Conservation (phyloP, 805 yeast genomes). For the Priceomyces haplophilus region DNA sequence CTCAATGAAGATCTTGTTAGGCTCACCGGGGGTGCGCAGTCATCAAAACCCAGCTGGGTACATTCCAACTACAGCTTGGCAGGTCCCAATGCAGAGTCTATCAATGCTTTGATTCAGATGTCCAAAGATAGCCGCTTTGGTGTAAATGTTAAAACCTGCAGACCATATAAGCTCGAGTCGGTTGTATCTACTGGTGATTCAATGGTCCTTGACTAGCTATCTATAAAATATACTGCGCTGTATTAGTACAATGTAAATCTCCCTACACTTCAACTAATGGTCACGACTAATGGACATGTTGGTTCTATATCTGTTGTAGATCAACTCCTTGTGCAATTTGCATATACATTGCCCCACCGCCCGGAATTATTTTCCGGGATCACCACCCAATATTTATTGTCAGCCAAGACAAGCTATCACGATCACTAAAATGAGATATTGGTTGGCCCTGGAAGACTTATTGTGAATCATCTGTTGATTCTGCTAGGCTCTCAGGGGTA, state of each 20-base stretch:
- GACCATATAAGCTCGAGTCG: conserved; percentile 44
- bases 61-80: conserved; percentile 71
- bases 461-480: too few species aligned
- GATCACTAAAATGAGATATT: too few species aligned
- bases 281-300: too few species aligned
- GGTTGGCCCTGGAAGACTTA: too few species aligned
- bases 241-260: background rate
- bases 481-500: too few species aligned
- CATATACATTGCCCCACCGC: too few species aligned
- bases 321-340: too few species aligned
- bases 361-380: too few species aligned
- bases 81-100: conserved; percentile 44
- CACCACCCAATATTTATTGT: too few species aligned
- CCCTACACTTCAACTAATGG: background rate
- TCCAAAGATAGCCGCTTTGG: conserved; percentile 70
- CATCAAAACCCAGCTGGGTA: conserved; percentile 79
- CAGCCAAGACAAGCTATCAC: too few species aligned
- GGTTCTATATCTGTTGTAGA: too few species aligned
- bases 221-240: background rate
- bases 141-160: conserved; percentile 59
- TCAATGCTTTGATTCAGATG: conserved; percentile 54
- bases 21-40: conserved; percentile 73
- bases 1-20: conserved; percentile 60
- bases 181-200: conserved; percentile 8
- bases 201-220: conserved; percentile 18